Evolutionary conservation across 208 protist genomes (phyloP).

Genomic region (Trypanosomatidae sp.): DNA sequence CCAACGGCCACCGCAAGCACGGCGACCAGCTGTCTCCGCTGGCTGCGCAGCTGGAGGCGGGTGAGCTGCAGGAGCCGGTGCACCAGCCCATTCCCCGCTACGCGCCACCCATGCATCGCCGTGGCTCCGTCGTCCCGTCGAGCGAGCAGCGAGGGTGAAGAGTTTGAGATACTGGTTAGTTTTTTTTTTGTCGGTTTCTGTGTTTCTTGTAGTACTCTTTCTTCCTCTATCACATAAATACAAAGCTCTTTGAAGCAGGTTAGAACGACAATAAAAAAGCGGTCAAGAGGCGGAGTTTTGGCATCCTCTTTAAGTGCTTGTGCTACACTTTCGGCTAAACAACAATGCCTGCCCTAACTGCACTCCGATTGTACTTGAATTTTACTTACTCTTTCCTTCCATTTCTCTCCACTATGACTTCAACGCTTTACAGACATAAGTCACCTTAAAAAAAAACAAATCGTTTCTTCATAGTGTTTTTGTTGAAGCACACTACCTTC

Average conservation of each 20-base stretch:
- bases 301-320: too few species aligned
- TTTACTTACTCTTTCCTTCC: too few species aligned
- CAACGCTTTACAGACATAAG: too few species aligned
- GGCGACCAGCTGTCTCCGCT: constrained; percentile 62
- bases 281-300: too few species aligned
- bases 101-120: constrained; percentile 71
- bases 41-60: constrained; percentile 70
- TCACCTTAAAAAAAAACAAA: too few species aligned
- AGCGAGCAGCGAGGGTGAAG: neutral
- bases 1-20: constrained; percentile 51
- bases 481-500: too few species aligned
- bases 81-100: constrained; percentile 79
- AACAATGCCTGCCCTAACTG: too few species aligned
- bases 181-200: neutral
- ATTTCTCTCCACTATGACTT: too few species aligned
- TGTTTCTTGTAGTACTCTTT: neutral
- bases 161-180: neutral
- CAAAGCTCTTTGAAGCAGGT: too few species aligned
- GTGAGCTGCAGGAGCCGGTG: constrained; percentile 61
- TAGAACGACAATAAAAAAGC: neutral
- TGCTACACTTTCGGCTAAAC: too few species aligned
- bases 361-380: too few species aligned
- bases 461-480: too few species aligned
- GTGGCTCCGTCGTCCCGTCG: constrained; percentile 22
- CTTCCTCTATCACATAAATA: neutral